Conservation (phyloP, 176 grass and related monocot genomes). For the Areca catechu region DNA sequence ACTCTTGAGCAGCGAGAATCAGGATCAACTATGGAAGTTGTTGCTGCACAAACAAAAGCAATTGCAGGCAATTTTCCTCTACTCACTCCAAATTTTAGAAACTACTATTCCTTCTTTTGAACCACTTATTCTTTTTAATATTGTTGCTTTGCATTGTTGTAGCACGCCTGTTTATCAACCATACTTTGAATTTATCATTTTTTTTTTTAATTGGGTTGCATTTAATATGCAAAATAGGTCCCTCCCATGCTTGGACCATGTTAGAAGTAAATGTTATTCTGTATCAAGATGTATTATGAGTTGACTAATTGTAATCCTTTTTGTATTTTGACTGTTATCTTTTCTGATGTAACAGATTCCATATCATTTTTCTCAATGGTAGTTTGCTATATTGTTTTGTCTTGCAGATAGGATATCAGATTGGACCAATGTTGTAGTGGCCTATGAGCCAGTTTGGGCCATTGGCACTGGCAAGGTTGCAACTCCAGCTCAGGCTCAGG, state of each 20-base stretch:
- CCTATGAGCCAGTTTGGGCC: slow-evolving; percentile 95
- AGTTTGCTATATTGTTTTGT: not conserved
- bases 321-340: no score
- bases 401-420: slow-evolving; percentile 52
- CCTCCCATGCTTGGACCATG: no score
- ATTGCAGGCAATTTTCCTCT: slow-evolving; percentile 42
- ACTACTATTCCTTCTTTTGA: no score
- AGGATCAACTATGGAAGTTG: slow-evolving; percentile 60
- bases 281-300: no score
- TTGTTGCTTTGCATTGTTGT: not conserved
- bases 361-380: not conserved
- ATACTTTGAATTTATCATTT: no score
- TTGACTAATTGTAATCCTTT: no score
- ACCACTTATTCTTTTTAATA: no score
- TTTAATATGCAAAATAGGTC: no score
- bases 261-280: no score
- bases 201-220: no score
- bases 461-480: slow-evolving; percentile 93
- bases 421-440: slow-evolving; percentile 73
- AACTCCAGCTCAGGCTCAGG: slow-evolving; percentile 67
- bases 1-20: slow-evolving; percentile 76
- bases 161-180: no score
- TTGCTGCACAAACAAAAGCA: slow-evolving; percentile 68
- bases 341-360: not conserved
- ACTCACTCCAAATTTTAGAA: no score